Percentiles rank a stretch among this genome's conserved stretches.
These are phyloP conservation scores for Trichoderma sp. DNA, from an alignment of 2,329 filamentous ascomycete species.

Conservation along the genomic window DNA sequence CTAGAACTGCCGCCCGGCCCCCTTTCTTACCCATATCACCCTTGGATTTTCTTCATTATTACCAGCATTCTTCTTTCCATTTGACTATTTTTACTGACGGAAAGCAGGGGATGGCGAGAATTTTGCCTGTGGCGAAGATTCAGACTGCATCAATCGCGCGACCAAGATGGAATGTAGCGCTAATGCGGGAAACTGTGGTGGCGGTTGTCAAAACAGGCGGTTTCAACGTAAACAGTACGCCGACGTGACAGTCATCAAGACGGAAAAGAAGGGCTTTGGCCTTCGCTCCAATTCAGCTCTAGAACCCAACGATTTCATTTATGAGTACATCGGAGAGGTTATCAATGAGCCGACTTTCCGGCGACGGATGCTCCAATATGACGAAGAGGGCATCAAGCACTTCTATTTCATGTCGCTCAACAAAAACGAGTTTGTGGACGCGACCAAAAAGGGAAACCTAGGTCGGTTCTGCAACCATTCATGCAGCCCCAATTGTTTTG, in stretches of 20 bases:
- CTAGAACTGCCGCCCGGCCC: not conserved
- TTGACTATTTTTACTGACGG: slow-evolving; percentile 13
- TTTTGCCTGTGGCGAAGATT: slow-evolving; percentile 88
- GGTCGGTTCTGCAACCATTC: slow-evolving; percentile 98
- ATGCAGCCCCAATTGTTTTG: slow-evolving; percentile 97
- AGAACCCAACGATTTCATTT: slow-evolving; percentile 85
- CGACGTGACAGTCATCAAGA: slow-evolving; percentile 91
- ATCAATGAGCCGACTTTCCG: slow-evolving; percentile 91
- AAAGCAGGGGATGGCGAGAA: slow-evolving; percentile 62
- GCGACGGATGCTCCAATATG: slow-evolving; percentile 87
- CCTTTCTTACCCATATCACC: not conserved
- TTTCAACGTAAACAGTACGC: slow-evolving; percentile 91
- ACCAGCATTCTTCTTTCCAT: not conserved
- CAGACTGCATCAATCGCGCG: slow-evolving; percentile 96
- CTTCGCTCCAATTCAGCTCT: slow-evolving; percentile 78
- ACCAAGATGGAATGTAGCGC: slow-evolving; percentile 94
- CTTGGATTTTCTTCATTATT: slow-evolving; percentile 5
- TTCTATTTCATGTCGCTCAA: slow-evolving; percentile 99
- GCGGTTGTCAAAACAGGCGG: slow-evolving; percentile 87
- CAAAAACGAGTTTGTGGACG: slow-evolving; percentile 95
- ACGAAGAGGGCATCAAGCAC: slow-evolving; percentile 95
- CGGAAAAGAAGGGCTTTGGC: slow-evolving; percentile 95
- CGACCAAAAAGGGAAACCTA: slow-evolving; percentile 93
- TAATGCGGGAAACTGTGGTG: slow-evolving; percentile 78
- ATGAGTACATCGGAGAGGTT: slow-evolving; percentile 97